Base-by-base conservation (phyloP, 805 yeast species). In the Ogataea sp. region DNA sequence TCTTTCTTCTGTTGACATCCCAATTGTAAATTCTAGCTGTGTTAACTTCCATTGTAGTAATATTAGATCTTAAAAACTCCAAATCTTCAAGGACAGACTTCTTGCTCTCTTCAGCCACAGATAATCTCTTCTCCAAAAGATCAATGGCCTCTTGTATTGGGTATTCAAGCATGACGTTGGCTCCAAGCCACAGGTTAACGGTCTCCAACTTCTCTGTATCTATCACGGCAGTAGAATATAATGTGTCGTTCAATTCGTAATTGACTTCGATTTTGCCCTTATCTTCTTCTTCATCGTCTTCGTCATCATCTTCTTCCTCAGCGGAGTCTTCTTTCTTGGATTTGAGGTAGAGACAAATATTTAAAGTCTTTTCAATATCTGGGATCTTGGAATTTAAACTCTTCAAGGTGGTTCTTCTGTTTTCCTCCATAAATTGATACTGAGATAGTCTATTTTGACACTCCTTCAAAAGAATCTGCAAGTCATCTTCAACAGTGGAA, bases 41-140 rank as follows among this genome's bases (percentile, higher is more conserved):
- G 56, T 93, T 93, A 38, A 93, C 98, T 60, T 93, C 97, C 89
- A 93, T 86, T 3, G 97, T 90, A 14, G 98, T 93, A 45, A 90
- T 89, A 51, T 88, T 88, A 48, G 84, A 93, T 47, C 93, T 75
- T 44, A 81, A 68, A 48, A 79, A 88, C 52, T 85, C 95, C 44
- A 84, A 71, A 56, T 87, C 98, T 46, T 84, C 95, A 48, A 84
- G 77, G 28, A 94, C 82, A 33, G 70, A 66, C 20, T 62, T 56
- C 49, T 78, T 70, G 46, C 75, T 81, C 30, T 70, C 65, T 48
- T 73, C 64, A 14, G 95, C 88, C 26, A 75, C 73, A 13, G 59
- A 58, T 44, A 89, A 70, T 56, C 90, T 78, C 29, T 70, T 69
- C 11, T 66, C 53, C 40, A 93, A 65, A 49, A 93, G 68, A 27